These are phyloP conservation scores for Pulveroboletus ravenelii DNA, from an alignment of 768 basidiomycete genomes.

Conservation along the genomic window DNA sequence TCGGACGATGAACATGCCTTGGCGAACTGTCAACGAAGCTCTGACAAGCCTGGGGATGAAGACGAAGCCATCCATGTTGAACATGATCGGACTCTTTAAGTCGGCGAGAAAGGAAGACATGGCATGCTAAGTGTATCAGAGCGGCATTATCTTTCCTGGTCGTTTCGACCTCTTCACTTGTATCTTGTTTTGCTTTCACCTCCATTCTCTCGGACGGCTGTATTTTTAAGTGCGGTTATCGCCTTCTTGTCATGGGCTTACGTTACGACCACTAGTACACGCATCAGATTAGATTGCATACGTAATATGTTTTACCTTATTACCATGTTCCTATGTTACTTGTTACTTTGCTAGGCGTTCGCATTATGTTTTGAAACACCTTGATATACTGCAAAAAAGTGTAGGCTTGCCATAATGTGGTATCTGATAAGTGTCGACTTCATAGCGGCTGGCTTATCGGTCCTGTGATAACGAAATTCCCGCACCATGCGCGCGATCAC, in stretches of 20 bases:
- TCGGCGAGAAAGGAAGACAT: conserved; percentile 21
- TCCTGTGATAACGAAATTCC: too few species aligned
- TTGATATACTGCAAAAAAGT: too few species aligned
- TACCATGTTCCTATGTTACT: too few species aligned
- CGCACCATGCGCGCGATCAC: too few species aligned
- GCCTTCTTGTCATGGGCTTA: background rate
- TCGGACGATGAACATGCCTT: conserved; percentile 6
- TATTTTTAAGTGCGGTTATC: background rate
- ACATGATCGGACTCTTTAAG: conserved; percentile 31
- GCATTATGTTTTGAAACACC: too few species aligned
- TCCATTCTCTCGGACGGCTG: background rate
- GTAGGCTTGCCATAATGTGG: too few species aligned
- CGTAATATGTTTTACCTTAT: background rate
- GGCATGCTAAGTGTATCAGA: background rate
- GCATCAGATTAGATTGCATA: too few species aligned
- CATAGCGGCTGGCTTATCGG: too few species aligned
- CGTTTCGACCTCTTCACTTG: background rate
- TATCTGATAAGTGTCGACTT: too few species aligned
- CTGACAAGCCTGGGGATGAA: conserved; percentile 11
- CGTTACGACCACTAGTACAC: background rate
- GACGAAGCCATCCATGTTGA: conserved; percentile 23
- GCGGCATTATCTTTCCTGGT: background rate
- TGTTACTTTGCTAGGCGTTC: too few species aligned
- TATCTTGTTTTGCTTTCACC: background rate
- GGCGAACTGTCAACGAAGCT: conserved; percentile 5